phyloP scores from a whole-genome alignment of 805 yeast species.

The Yamadazyma philogaea region DNA sequence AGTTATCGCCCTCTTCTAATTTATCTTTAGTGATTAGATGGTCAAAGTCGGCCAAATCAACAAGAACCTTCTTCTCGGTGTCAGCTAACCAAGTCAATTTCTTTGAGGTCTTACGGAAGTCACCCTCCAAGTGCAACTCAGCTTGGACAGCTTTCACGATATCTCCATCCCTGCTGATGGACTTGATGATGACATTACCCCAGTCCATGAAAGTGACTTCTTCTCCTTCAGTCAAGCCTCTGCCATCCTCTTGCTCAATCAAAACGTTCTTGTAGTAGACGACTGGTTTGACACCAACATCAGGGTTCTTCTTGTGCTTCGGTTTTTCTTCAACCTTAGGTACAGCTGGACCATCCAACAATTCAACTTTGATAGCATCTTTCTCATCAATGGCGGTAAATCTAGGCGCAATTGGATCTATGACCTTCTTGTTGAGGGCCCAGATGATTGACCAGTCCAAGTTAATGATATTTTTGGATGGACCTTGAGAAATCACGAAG shows the following conservation, averaged over 20 bases:
- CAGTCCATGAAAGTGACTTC: constrained; percentile 98
- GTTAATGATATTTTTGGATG: constrained; percentile 94
- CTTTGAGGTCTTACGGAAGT: constrained; percentile 93
- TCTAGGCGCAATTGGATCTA: constrained; percentile 97
- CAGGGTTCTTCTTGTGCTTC: constrained; percentile 94
- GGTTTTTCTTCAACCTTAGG: constrained; percentile 71
- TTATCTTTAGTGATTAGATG: constrained; percentile 94
- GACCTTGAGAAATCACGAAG: constrained; percentile 94
- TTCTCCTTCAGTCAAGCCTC: constrained; percentile 67
- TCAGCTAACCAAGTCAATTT: constrained; percentile 93
- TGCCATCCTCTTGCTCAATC: constrained; percentile 84
- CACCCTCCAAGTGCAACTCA: constrained; percentile 87
- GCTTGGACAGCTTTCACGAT: constrained; percentile 65
- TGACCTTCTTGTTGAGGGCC: constrained; percentile 96
- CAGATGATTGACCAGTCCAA: constrained; percentile 97
- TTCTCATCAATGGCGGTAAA: constrained; percentile 71
- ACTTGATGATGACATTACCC: constrained; percentile 87
- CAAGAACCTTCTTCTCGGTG: constrained; percentile 65
- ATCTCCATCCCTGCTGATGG: constrained; percentile 57
- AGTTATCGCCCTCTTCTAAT: constrained; percentile 89
- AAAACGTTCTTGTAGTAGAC: constrained; percentile 60
- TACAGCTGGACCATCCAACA: constrained; percentile 63
- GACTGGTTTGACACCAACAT: constrained; percentile 79
- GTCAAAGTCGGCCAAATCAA: constrained; percentile 87
- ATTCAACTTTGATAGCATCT: constrained; percentile 66